Conservation (phyloP, 2,329 filamentous ascomycete genomes). For the Cadophora malorum region DNA sequence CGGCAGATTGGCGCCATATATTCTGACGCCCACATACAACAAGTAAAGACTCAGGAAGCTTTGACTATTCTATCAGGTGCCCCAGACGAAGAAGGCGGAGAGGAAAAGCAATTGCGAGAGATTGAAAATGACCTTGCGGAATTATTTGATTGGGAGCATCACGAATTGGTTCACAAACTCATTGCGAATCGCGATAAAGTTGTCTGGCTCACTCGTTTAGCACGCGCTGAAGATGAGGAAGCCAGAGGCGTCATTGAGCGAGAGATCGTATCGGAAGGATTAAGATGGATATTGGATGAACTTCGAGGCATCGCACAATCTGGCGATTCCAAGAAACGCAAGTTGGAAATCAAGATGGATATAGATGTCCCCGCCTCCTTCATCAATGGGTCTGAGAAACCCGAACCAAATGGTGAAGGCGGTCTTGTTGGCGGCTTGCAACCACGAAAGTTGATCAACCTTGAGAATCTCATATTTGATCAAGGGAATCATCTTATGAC, state of each 20-base stretch:
- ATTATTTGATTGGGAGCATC: conserved; percentile 95
- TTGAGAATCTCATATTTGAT: conserved; percentile 96
- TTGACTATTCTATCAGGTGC: conserved; percentile 82
- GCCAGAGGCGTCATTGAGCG: conserved; percentile 80
- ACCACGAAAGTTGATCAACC: conserved; percentile 85
- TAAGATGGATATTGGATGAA: conserved; percentile 87
- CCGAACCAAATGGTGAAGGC: conserved; percentile 66
- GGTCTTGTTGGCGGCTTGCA: conserved; percentile 82
- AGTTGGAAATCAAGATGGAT: conserved; percentile 94
- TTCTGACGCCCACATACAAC: conserved; percentile 88
- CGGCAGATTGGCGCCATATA: conserved; percentile 89
- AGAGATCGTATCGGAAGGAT: conserved; percentile 89
- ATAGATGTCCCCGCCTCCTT: conserved; percentile 75
- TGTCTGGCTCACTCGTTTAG: conserved; percentile 91
- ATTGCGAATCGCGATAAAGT: conserved; percentile 93
- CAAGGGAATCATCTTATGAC: conserved; percentile 99
- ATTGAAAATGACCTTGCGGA: conserved; percentile 99
- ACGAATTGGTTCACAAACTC: conserved; percentile 88
- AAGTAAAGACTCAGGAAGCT: conserved; percentile 88
- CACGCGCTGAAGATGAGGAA: conserved; percentile 79
- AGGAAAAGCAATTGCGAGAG: conserved; percentile 86
- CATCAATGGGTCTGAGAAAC: conserved; percentile 54
- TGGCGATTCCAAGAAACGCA: conserved; percentile 63
- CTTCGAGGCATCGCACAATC: conserved; percentile 74
- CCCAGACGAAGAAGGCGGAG: conserved; percentile 75